Conservation (phyloP, 345 rosid genomes). For the Boechera stricta region DNA sequence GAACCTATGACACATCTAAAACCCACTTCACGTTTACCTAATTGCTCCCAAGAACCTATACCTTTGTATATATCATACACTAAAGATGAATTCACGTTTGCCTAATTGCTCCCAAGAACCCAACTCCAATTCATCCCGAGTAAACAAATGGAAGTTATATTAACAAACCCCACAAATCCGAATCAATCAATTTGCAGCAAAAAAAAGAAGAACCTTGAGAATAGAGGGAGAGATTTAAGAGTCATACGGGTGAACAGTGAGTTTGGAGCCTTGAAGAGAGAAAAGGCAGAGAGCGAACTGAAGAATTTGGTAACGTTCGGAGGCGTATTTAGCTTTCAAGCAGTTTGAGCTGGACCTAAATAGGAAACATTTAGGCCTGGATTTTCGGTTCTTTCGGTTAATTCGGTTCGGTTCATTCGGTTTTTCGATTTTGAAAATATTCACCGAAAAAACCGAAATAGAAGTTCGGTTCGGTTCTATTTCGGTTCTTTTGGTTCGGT, state of each 20-base stretch:
- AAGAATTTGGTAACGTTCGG: constrained; percentile 74
- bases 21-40: too few relatives aligned
- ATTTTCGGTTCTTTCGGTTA: too few relatives aligned
- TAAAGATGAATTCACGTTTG: too few relatives aligned
- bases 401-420: too few relatives aligned
- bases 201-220: not conserved
- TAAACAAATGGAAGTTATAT: constrained; percentile 86
- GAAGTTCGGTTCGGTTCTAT: too few relatives aligned
- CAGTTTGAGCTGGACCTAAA: constrained; percentile 48
- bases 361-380: too few relatives aligned
- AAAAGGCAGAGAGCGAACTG: constrained; percentile 89
- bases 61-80: too few relatives aligned
- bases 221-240: not conserved
- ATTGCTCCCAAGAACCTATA: too few relatives aligned
- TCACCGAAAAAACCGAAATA: too few relatives aligned
- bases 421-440: too few relatives aligned
- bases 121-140: constrained; percentile 71
- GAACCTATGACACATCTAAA: too few relatives aligned
- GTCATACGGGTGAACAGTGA: constrained; percentile 70
- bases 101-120: constrained; percentile 35
- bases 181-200: constrained; percentile 7
- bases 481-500: too few relatives aligned
- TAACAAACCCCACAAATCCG: constrained; percentile 48
- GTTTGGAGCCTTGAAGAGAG: constrained; percentile 54
- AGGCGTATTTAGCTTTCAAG: constrained; percentile 69